These are phyloP conservation scores for Xerocomellus intermedius DNA, from an alignment of 768 basidiomycete species.

Conservation along the genomic window DNA sequence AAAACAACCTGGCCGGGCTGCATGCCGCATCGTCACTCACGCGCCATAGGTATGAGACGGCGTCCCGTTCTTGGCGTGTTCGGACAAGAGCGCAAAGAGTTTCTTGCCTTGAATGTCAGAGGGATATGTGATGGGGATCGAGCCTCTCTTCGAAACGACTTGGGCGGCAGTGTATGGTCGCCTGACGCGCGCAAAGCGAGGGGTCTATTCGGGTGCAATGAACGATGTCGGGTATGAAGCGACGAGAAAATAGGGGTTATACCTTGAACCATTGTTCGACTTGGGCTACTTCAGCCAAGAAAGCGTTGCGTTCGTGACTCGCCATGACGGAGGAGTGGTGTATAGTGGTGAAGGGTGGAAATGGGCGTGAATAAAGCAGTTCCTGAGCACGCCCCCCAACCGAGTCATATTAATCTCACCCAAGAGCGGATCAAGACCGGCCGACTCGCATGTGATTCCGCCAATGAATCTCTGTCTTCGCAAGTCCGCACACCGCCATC, in stretches of 20 bases:
- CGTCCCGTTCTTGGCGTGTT: slow-evolving; percentile 74
- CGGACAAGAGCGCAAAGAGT: slow-evolving; percentile 68
- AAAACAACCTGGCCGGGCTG: slow-evolving; percentile 32
- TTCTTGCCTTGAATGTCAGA: slow-evolving; percentile 86
- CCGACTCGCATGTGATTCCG: slow-evolving; percentile 22
- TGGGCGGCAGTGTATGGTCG: slow-evolving; percentile 92
- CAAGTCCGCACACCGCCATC: background rate
- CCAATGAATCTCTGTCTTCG: slow-evolving; percentile 4
- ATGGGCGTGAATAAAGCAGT: background rate
- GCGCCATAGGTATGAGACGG: slow-evolving; percentile 98
- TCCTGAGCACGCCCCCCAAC: background rate
- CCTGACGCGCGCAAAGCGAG: slow-evolving; percentile 82
- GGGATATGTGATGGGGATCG: slow-evolving; percentile 80
- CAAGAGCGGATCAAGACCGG: background rate
- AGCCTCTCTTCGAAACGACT: slow-evolving; percentile 93
- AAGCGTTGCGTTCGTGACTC: slow-evolving; percentile 58
- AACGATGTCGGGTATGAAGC: background rate
- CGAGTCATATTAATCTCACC: slow-evolving; percentile 29
- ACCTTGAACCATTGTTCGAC: slow-evolving; percentile 96
- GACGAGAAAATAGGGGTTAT: slow-evolving; percentile 21
- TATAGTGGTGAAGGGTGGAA: slow-evolving; percentile 22
- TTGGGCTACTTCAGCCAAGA: slow-evolving; percentile 77
- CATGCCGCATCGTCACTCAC: slow-evolving; percentile 51
- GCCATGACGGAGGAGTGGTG: slow-evolving; percentile 44
- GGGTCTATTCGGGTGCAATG: slow-evolving; percentile 48